Conservation (phyloP, 192 early-diverging fungal species). For the Jimgerdemannia flammicorona region DNA sequence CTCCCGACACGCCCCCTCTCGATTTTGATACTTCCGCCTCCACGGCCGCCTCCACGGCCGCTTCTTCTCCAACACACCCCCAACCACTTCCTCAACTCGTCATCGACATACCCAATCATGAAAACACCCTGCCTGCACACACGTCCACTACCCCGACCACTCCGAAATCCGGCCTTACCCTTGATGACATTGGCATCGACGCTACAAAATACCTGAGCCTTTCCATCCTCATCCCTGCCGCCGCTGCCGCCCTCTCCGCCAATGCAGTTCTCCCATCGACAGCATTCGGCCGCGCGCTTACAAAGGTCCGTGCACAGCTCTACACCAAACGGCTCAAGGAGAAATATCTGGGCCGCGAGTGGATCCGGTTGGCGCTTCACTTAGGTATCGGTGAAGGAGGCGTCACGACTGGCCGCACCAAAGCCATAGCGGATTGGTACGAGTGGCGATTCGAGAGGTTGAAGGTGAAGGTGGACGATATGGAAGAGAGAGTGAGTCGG, state of each 20-base stretch:
- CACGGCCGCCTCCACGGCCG: neutral
- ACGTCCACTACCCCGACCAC: neutral
- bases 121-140: neutral
- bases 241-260: neutral
- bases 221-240: neutral
- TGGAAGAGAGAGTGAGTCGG: slow-evolving; percentile 21
- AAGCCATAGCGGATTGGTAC: slow-evolving; percentile 28
- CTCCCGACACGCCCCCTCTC: neutral
- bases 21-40: neutral
- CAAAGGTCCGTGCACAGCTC: slow-evolving; percentile 21
- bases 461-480: slow-evolving; percentile 10
- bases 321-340: slow-evolving; percentile 24
- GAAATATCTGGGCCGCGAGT: slow-evolving; percentile 23
- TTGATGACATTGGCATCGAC: neutral
- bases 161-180: neutral
- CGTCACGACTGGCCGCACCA: slow-evolving; percentile 21
- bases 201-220: neutral
- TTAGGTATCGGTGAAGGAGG: slow-evolving; percentile 18
- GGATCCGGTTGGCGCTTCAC: slow-evolving; percentile 26
- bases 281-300: slow-evolving; percentile 19
- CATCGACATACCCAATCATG: neutral
- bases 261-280: neutral
- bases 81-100: neutral
- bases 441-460: slow-evolving; percentile 23
- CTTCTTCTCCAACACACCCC: neutral